phyloP scores from a whole-genome alignment of 1,284 basidiomycete species.

The Naganishia sp. region DNA sequence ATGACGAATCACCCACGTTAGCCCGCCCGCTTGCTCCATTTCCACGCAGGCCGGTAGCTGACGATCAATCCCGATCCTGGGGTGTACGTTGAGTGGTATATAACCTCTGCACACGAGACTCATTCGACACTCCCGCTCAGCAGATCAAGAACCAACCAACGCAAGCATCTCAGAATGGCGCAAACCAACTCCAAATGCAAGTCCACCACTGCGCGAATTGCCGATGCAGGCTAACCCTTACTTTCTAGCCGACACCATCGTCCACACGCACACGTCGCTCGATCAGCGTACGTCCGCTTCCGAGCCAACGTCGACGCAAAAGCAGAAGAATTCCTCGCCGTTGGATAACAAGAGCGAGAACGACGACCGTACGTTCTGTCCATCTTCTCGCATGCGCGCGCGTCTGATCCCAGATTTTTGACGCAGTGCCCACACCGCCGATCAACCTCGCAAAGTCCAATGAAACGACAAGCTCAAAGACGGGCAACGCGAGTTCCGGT shows the following conservation, averaged over 20 bases:
- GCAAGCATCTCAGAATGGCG: no score
- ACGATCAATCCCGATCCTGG: background rate
- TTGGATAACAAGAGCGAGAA: slow-evolving; percentile 11
- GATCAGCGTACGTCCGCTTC: background rate
- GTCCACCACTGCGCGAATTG: no score
- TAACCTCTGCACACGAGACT: no score
- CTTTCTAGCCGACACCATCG: slow-evolving; percentile 5
- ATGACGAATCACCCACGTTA: slow-evolving; percentile 9
- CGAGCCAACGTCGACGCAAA: background rate
- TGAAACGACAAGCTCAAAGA: no score
- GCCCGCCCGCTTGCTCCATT: background rate
- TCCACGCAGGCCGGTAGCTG: background rate
- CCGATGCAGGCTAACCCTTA: background rate
- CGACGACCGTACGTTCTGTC: background rate
- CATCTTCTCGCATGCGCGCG: background rate
- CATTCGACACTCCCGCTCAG: no score
- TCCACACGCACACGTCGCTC: background rate
- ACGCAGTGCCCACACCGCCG: no score
- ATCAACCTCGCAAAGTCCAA: no score
- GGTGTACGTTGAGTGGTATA: no score
- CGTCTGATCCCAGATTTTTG: no score
- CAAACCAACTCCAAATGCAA: no score
- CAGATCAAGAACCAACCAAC: no score
- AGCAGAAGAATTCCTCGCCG: slow-evolving; percentile 5
- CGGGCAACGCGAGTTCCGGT: background rate